Evolutionary conservation across 2,329 filamentous ascomycete genomes (phyloP).

Genomic region (Xenoacremonium recifei): DNA sequence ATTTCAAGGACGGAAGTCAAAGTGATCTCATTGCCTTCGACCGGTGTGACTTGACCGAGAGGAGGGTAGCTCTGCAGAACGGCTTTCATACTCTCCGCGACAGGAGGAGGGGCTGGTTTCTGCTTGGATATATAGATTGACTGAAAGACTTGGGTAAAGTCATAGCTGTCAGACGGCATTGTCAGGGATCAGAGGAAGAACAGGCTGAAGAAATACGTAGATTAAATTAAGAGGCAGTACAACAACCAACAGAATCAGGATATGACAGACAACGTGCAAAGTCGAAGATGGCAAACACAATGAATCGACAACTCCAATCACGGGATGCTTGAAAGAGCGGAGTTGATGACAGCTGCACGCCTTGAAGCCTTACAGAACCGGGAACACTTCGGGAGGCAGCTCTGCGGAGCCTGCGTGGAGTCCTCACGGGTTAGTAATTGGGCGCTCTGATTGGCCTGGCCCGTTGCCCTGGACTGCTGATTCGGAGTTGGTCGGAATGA

Average conservation of each 20-base stretch:
- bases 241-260: too few species aligned
- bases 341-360: too few species aligned
- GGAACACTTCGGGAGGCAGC: too few species aligned
- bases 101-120: slow-evolving; percentile 27
- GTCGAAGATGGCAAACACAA: not conserved
- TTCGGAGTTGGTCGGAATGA: slow-evolving; percentile 44
- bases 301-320: too few species aligned
- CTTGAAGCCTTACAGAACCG: too few species aligned
- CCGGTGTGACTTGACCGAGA: slow-evolving; percentile 69
- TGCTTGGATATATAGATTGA: slow-evolving; percentile 37
- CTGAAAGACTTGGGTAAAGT: slow-evolving; percentile 37
- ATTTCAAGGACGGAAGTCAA: slow-evolving; percentile 73
- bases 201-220: slow-evolving; percentile 4
- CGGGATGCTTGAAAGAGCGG: too few species aligned
- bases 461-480: slow-evolving; percentile 18
- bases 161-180: slow-evolving; percentile 29
- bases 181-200: slow-evolving; percentile 10
- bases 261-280: not conserved
- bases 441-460: slow-evolving; percentile 33
- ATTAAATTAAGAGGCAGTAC: not conserved
- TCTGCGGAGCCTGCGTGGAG: slow-evolving; percentile 10
- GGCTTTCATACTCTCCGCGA: slow-evolving; percentile 34
- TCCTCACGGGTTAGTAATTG: slow-evolving; percentile 30
- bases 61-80: slow-evolving; percentile 61
- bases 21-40: slow-evolving; percentile 46